Evolutionary conservation across 179 eudicot genomes (phyloP).

Genomic region (Sideroxylon spinosum): DNA sequence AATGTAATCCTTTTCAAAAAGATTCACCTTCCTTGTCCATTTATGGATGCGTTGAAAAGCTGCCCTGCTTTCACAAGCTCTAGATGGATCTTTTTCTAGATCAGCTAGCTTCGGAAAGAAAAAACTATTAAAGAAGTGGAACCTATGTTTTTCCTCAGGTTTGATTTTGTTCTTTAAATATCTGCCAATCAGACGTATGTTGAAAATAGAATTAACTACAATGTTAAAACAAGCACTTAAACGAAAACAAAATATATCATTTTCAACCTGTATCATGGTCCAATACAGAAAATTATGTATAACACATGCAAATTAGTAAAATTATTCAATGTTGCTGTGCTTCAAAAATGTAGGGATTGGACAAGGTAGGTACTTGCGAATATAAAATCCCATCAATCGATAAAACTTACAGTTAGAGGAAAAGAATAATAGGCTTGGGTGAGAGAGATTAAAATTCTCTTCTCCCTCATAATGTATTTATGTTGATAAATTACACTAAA

Average conservation of each 20-base stretch:
- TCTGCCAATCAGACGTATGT: conserved; percentile 36
- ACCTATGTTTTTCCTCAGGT: conserved; percentile 46
- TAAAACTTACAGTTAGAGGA: background rate
- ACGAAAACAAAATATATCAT: background rate
- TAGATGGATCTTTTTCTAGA: conserved; percentile 49
- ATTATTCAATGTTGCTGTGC: background rate
- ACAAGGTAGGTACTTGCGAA: background rate
- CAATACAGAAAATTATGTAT: background rate
- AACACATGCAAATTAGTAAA: background rate
- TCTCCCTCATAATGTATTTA: too few species aligned
- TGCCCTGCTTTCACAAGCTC: conserved; percentile 54
- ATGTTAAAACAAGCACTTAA: background rate
- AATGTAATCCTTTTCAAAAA: conserved; percentile 84
- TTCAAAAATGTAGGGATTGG: background rate
- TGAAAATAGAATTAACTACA: background rate
- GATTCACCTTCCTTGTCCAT: conserved; percentile 83
- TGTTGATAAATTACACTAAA: too few species aligned
- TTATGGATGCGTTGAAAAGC: conserved; percentile 81
- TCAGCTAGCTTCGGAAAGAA: conserved; percentile 85
- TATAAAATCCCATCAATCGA: too few species aligned
- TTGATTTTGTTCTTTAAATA: conserved; percentile 54
- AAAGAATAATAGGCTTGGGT: too few species aligned
- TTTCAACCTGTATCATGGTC: background rate
- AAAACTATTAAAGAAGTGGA: conserved; percentile 81
- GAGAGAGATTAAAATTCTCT: too few species aligned